Conservation (phyloP, 345 rosid genomes). For the Moringa oleifera region DNA sequence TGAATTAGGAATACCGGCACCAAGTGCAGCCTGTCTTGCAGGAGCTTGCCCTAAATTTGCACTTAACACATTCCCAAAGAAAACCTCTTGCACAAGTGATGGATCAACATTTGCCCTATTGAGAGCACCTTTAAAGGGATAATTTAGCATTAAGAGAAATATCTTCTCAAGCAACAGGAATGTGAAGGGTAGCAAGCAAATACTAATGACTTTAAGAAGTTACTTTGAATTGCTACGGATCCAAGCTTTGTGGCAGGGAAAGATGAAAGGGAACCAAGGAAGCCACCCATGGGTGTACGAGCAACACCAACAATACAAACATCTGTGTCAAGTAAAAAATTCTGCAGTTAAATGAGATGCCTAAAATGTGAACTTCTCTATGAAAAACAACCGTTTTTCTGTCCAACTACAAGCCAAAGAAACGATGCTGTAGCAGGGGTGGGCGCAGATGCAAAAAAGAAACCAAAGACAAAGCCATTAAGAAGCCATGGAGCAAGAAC, state of each 20-base stretch:
- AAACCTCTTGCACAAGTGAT: slow-evolving; percentile 84
- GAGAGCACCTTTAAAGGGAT: slow-evolving; percentile 58
- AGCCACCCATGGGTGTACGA: slow-evolving; percentile 82
- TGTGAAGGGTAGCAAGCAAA: neutral
- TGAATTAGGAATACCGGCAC: slow-evolving; percentile 85
- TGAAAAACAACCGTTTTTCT: no score
- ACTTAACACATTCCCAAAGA: slow-evolving; percentile 88
- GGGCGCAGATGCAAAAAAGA: no score
- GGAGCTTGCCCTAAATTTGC: slow-evolving; percentile 99
- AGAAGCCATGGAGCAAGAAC: no score
- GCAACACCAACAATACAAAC: slow-evolving; percentile 95
- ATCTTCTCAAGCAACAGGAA: neutral
- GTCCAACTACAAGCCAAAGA: no score
- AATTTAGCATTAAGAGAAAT: neutral
- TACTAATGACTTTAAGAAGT: neutral
- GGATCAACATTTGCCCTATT: slow-evolving; percentile 77
- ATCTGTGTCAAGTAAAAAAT: slow-evolving; percentile 41
- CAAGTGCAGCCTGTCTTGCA: slow-evolving; percentile 96
- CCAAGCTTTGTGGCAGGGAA: slow-evolving; percentile 80
- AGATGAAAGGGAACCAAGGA: slow-evolving; percentile 83
- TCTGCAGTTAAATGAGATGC: neutral
- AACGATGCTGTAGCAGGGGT: no score
- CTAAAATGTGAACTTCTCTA: neutral
- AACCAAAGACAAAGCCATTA: no score
- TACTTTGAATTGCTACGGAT: slow-evolving; percentile 70